Conservation (phyloP, 352 stramenopile genomes). For the Globisporangium perplexum region DNA sequence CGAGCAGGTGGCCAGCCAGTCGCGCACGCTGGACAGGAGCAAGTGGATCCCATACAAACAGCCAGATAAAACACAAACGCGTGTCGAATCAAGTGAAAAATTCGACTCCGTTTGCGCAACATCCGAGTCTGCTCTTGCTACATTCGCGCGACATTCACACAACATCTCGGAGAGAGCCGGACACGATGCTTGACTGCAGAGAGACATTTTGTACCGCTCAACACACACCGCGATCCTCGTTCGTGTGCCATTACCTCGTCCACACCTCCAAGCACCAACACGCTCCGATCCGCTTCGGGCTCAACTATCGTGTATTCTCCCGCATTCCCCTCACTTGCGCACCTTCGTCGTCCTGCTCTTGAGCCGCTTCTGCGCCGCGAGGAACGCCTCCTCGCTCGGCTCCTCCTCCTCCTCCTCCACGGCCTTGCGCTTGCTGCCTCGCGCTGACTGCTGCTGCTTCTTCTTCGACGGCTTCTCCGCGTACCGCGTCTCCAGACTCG, state of each 20-base stretch:
- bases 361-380: slow-evolving; percentile 44
- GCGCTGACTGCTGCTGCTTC: slow-evolving; percentile 7
- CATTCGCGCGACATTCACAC: not conserved
- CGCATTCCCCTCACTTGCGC: not conserved
- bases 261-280: no score
- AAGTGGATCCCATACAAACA: not conserved
- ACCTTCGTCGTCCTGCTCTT: slow-evolving; percentile 29
- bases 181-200: no score
- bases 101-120: not conserved
- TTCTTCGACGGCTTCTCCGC: slow-evolving; percentile 24
- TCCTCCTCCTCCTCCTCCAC: slow-evolving; percentile 13
- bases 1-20: not conserved
- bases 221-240: no score
- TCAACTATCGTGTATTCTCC: no score
- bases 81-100: not conserved
- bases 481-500: slow-evolving; percentile 62
- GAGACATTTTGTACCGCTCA: no score
- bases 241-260: no score
- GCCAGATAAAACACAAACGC: not conserved
- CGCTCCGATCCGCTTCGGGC: no score
- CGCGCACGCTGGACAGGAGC: not conserved
- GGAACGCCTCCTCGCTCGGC: slow-evolving; percentile 65
- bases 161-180: not conserved
- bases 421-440: slow-evolving; percentile 1
- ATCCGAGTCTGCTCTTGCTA: not conserved